These are phyloP conservation scores for Sporisorium graminicola DNA, from an alignment of 1,284 basidiomycete genomes.

Conservation along the genomic window DNA sequence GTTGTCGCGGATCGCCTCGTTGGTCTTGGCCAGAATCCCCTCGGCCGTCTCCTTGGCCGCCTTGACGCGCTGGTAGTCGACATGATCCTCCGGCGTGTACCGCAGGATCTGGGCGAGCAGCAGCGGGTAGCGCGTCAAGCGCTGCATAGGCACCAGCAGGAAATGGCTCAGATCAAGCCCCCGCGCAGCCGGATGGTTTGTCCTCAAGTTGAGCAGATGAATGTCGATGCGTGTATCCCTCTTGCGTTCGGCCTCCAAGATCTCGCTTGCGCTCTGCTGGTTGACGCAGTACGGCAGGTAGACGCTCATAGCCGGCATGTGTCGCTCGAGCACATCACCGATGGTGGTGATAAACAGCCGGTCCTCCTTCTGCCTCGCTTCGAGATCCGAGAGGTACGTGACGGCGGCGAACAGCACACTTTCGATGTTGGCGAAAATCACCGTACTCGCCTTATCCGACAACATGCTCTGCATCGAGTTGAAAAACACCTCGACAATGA, in stretches of 20 bases:
- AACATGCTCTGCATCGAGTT: slow-evolving; percentile 79
- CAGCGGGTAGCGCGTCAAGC: slow-evolving; percentile 93
- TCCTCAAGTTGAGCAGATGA: slow-evolving; percentile 81
- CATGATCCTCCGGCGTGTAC: slow-evolving; percentile 89
- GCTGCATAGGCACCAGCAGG: slow-evolving; percentile 92
- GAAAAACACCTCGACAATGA: slow-evolving; percentile 77
- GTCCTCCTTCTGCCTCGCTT: slow-evolving; percentile 89
- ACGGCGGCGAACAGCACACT: slow-evolving; percentile 71
- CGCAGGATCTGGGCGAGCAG: slow-evolving; percentile 92
- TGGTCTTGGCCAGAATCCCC: slow-evolving; percentile 81
- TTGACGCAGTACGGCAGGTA: slow-evolving; percentile 94
- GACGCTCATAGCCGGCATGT: slow-evolving; percentile 81
- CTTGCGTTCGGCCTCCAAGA: slow-evolving; percentile 81
- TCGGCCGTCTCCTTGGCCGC: slow-evolving; percentile 78
- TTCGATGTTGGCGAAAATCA: slow-evolving; percentile 93
- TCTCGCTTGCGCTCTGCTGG: slow-evolving; percentile 82
- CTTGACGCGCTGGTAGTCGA: slow-evolving; percentile 77
- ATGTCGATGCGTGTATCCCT: slow-evolving; percentile 77
- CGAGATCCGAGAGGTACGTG: slow-evolving; percentile 75
- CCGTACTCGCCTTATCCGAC: slow-evolving; percentile 81
- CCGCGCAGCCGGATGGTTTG: slow-evolving; percentile 80
- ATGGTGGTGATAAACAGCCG: slow-evolving; percentile 89
- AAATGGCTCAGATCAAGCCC: slow-evolving; percentile 91
- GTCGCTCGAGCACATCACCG: slow-evolving; percentile 83
- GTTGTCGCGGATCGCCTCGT: slow-evolving; percentile 88